These are phyloP conservation scores for Ceriops zippeliana DNA, from an alignment of 345 rosid genomes.

Conservation along the genomic window DNA sequence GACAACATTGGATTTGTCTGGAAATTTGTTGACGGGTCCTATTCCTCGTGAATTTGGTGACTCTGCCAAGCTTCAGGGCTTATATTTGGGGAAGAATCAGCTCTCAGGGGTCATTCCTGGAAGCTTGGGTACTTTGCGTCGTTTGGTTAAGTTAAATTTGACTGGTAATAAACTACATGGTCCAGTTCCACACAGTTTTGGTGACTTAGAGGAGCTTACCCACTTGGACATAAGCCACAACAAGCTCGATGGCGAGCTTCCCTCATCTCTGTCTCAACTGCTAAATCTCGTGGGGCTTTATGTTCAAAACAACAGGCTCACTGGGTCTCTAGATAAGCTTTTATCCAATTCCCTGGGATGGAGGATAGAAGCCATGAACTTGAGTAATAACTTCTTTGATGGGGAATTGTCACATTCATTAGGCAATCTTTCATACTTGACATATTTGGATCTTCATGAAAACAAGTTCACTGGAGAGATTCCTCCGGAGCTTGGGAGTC, in stretches of 20 bases:
- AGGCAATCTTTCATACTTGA: conserved; percentile 65
- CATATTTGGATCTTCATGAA: conserved; percentile 55
- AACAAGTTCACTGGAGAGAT: conserved; percentile 59
- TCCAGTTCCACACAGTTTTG: conserved; percentile 54
- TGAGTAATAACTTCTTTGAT: conserved; percentile 53
- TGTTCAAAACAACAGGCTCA: conserved; percentile 59
- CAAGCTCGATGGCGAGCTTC: conserved; percentile 58
- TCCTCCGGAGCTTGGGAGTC: conserved; percentile 55
- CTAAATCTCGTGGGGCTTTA: conserved; percentile 71
- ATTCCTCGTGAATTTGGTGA: conserved; percentile 59
- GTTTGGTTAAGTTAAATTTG: conserved; percentile 78
- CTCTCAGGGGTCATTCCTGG: conserved; percentile 68
- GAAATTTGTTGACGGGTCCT: conserved; percentile 55
- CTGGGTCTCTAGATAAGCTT: conserved; percentile 43
- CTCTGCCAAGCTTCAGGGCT: conserved; percentile 71
- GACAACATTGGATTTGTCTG: conserved; percentile 72
- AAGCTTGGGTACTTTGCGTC: conserved; percentile 52
- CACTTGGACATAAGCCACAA: conserved; percentile 78
- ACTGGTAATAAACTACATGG: conserved; percentile 59
- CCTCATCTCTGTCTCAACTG: conserved; percentile 57
- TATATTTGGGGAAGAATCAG: conserved; percentile 66
- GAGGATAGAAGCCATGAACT: conserved; percentile 64
- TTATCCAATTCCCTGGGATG: conserved; percentile 46
- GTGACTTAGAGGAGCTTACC: conserved; percentile 64
- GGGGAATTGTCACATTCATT: conserved; percentile 54